phyloP scores from a whole-genome alignment of 257 asterid genomes.

The Nyctanthes arbortristis region DNA sequence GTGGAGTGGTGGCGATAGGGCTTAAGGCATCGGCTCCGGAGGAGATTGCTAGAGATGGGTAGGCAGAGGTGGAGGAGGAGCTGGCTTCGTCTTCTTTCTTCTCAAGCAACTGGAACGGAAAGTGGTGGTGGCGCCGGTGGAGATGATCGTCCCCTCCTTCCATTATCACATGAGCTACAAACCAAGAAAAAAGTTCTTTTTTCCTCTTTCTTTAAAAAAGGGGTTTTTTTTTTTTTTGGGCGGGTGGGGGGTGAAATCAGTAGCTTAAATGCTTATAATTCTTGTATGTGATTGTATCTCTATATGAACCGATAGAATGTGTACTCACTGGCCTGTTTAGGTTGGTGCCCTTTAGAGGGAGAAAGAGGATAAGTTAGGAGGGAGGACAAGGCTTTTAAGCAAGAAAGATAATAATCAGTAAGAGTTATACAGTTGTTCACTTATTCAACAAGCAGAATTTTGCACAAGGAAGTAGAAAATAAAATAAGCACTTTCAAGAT shows the following conservation, averaged over 20 bases:
- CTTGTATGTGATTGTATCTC: neutral
- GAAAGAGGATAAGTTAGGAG: conserved; percentile 25
- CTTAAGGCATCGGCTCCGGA: conserved; percentile 11
- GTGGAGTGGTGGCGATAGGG: conserved; percentile 18
- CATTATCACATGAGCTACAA: conserved; percentile 41
- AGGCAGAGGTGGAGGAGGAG: conserved; percentile 30
- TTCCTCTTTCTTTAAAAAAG: neutral
- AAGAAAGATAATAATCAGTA: conserved; percentile 58
- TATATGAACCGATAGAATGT: neutral
- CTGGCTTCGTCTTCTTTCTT: conserved; percentile 52
- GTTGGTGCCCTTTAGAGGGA: neutral
- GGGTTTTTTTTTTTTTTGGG: too few species aligned
- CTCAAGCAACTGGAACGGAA: conserved; percentile 52
- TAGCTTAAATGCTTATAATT: conserved; percentile 27
- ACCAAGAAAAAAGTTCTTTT: neutral
- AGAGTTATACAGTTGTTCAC: conserved; percentile 47
- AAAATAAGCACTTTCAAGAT: conserved; percentile 32
- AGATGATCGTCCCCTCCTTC: conserved; percentile 55
- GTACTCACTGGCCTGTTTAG: neutral
- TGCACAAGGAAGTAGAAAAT: conserved; percentile 28
- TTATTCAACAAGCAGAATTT: conserved; percentile 34
- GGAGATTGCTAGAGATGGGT: conserved; percentile 42
- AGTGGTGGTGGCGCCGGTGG: conserved; percentile 32
- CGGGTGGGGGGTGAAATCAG: too few species aligned
- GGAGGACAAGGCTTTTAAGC: conserved; percentile 42